Evolutionary conservation across 495 filamentous ascomycete genomes (phyloP), one percentile per base, ranked within the genome.

Genomic region (Tuber calosporum): DNA sequence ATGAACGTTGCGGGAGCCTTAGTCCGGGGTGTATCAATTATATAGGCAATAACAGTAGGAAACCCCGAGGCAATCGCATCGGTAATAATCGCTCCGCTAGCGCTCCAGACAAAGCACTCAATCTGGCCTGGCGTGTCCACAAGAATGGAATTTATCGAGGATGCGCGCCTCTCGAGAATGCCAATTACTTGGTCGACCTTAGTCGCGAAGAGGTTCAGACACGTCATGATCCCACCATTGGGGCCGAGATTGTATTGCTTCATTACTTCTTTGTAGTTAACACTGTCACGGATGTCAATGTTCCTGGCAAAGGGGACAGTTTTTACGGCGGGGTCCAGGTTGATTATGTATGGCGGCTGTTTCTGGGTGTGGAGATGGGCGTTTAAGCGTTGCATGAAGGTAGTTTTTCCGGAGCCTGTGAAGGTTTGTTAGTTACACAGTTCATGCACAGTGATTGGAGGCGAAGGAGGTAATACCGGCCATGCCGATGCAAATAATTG

Each of bases 191-290:
- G 95, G 80, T 99, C 96, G 78, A 99, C 90, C 79, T 99, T 99
- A 45, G 95, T 99, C 19, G 93, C 91, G 83, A 98, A 99, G 26
- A 99, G 88, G 80, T 99, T 99, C 40, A 99, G 84, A 2, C 92
- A 95, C 6, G 95, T 99, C 77, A 98, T 85, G 78, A 99, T 98
- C n/a, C 94, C 95, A 43, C 95, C 95, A 84, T 99, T 99, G 6
- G 95, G 95, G 0, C 95, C 95, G 0, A 99, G 88, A 80, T 97
- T 97, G 86, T 98, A 98, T 82, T 97, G 92, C 83, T 92, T 93
- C 95, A 99, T 99, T 75, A 99, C 95, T 83, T 99, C 94, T 83
- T 97, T 96, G 87, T 99, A 99, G 85, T 99, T 97, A 81, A 99
- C 93, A 39, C 90, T 93, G 83, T 99, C 96, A 73, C 96, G 93